Evolutionary conservation across 179 eudicot species (phyloP), one percentile per base, ranked within the genome.

Genomic region (Spergularia azorica): DNA sequence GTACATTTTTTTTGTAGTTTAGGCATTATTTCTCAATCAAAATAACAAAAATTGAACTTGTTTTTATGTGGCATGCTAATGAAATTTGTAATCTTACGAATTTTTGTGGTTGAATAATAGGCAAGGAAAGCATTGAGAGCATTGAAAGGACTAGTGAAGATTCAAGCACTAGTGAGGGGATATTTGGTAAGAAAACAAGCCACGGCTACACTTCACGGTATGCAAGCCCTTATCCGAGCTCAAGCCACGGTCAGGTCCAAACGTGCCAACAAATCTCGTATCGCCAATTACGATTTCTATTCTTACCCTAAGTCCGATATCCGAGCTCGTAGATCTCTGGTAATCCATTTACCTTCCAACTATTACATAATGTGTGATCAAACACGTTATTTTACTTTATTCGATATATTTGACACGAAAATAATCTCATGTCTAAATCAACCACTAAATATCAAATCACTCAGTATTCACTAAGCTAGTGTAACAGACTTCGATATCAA

Each of bases 91-190:
- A 60, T 60, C 6, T 63, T 51, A 15, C 66, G 2, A 46, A 38
- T 67, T 72, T 18, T 66, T 32, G 61, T 62, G 32, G 50, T 21
- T 20, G 12, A 57, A 39, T 11, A 39, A 14, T 52, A 95, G 98
- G 96, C 98, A 17, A 83, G 97, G 71, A 93, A 89, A 76, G 98
- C 98, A 36, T 76, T 87, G 58, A 89, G 91, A 81, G 98, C 98
- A 55, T 72, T 95, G 59, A 95, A 86, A 81, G 98, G 92, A n/a
- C 84, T 95, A 46, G 98, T 95, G 82, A 95, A 93, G 73, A 78
- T 95, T 70, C 98, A 95, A 77, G 98, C 98, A 68, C 73, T 91
- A 48, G 95, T 93, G 6, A 87, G 97, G 77, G 98, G 98, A 4
- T 90, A 84, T 75, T 74, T 95, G 59, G 97, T 95, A 17, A 80